Base-by-base conservation (phyloP, 371 early-diverging fungal species). In the Haplosporangium sp. region DNA sequence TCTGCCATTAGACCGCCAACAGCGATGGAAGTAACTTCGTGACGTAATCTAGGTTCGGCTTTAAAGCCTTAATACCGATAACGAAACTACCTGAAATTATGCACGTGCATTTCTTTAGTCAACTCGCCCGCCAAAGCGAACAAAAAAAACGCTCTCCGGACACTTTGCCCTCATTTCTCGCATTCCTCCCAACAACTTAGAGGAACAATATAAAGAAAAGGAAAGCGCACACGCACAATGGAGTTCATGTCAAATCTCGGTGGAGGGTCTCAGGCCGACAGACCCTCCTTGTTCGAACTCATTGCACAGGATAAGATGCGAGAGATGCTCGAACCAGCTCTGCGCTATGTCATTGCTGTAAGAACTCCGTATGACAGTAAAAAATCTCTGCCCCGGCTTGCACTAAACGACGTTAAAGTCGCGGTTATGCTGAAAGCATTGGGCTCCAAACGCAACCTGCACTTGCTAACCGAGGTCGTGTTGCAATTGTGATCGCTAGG, bases 251-350 rank as follows among this genome's bases (percentile, higher is more conserved):
- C 92, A 73, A 91, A 91, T 73, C 79, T 95, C 71, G 89, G 92
- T 56, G 74, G 84, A 68, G 89, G 90, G 63, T 89, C 86, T 79
- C 93, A 90, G 69, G 86, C 90, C 21, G 88, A 86, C 82, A 87
- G 93, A 59, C 96, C 96, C 67, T 93, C 95, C 4, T 76, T 95
- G 67, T 96, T 97, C 79, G 97, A 97, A 86, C 87, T 96, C 4
- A 86, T 93, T 48, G 94, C 95, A 18, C 93, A 94, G 82, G 92
- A 90, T 60, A 92, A 94, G 74, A 85, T 97, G 80, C 84, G 87
- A 51, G 94, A 91, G 50, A 81, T 95, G 61, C 83, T 96, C 40
- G 91, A 92, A 67, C 97, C 97, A 13, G 96, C 97, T 23, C 77
- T 95, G 37, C 92, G 90, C 64, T 95, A 95, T 74, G 81, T 92